Conservation (phyloP, 1,139 yeast species). For the Kurtzmaniella quercitrusa region DNA sequence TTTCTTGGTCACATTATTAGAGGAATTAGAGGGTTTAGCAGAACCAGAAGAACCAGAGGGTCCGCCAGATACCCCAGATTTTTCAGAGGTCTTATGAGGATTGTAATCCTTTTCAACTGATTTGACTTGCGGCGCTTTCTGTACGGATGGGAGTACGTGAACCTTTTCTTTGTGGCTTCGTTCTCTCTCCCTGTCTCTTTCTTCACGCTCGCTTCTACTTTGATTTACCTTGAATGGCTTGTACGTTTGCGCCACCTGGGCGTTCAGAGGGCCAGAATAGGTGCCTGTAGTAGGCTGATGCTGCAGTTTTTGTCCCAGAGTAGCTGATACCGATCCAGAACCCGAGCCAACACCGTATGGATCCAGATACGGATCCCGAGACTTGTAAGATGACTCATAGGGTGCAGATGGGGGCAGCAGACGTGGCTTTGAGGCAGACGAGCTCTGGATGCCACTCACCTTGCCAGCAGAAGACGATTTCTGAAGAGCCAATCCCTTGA, state of each 20-base stretch:
- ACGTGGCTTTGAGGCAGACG: neutral
- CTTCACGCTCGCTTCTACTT: conserved; percentile 1
- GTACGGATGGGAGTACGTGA: neutral
- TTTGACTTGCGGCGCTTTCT: neutral
- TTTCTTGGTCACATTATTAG: conserved; percentile 25
- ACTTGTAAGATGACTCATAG: conserved; percentile 7
- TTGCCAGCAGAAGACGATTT: conserved; percentile 6
- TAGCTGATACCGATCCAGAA: neutral
- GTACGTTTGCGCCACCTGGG: neutral
- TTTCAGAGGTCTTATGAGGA: neutral
- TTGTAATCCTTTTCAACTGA: neutral
- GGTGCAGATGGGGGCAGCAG: neutral
- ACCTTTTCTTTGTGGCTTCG: conserved; percentile 3
- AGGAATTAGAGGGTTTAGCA: conserved; percentile 24
- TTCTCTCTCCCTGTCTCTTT: conserved; percentile 1
- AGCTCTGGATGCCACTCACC: conserved; percentile 5
- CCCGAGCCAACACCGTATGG: conserved; percentile 2
- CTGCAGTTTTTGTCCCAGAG: neutral
- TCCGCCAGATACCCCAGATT: conserved; percentile 12
- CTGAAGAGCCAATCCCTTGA: conserved; percentile 6
- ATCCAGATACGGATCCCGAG: conserved; percentile 8
- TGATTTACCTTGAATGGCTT: conserved; percentile 1
- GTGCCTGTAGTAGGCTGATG: neutral
- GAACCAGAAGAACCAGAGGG: conserved; percentile 7
- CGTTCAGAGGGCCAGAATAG: neutral